Evolutionary conservation across 768 basidiomycete genomes (phyloP), one percentile per base, ranked within the genome.

Genomic region (Trichaptum fuscoviolaceum): DNA sequence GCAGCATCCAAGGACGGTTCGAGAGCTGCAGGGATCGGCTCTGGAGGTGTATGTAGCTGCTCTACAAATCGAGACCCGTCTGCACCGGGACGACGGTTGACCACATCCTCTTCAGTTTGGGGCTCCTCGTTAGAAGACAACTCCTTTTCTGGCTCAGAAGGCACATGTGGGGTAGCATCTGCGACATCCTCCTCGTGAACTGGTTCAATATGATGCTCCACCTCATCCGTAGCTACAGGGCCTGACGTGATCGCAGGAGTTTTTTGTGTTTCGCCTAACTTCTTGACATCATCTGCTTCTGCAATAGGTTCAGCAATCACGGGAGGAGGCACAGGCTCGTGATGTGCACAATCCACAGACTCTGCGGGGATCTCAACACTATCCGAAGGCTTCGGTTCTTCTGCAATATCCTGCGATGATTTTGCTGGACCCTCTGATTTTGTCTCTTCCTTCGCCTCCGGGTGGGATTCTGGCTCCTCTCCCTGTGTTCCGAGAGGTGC

Each of bases 261-360:
- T 27, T 35, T 20, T 15, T 52, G 42, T 6, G 42, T 12, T 12
- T 52, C 42, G 3, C 2, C 42, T 12, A 20, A 20, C 42, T 4
- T 52, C 42, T 52, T 42, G 15, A 36, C 57, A 2, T 10, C 26
- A 36, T n/a, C 58, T 23, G 36, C 36, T 34, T 65, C 66, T n/a
- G 36, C 60, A 35, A 62, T 35, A 26, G 62, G 42, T 10, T 57
- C 58, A 7, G 62, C n/a, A 25, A 18, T 65, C 18, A 36, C 63
- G 23, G 42, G 15, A 6, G 58, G 18, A 27, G 64, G 20, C 34
- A 61, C 63, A 26, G 62, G 67, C 30, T 69, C 68, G 7, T 58
- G 57, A 57, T 60, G 63, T 69, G 57, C 35, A 10, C 17, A 35
- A 8, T 60, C 25, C 0, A 52, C 15, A 27, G 1, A 57, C 34